Conservation (phyloP, 495 filamentous ascomycete species). For the Lasiosphaeris hirsuta region DNA sequence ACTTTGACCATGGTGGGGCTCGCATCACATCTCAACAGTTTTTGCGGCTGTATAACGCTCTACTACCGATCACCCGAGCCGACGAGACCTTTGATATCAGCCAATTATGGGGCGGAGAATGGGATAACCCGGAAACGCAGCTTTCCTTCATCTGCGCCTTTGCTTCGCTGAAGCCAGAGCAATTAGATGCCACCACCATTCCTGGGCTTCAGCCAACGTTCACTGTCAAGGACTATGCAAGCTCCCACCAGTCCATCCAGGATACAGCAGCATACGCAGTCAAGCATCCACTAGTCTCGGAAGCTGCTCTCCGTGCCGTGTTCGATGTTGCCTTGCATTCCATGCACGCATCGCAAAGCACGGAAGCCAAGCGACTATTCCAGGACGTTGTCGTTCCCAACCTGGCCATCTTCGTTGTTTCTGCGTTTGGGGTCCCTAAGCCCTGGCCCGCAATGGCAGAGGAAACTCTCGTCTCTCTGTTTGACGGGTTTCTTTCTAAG, state of each 20-base stretch:
- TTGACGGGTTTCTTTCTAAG: conserved; percentile 49
- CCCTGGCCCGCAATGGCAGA: conserved; percentile 55
- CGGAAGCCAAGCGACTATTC: conserved; percentile 64
- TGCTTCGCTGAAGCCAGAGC: conserved; percentile 61
- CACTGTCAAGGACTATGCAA: conserved; percentile 68
- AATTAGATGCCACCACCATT: conserved; percentile 78
- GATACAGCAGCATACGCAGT: conserved; percentile 68
- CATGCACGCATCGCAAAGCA: conserved; percentile 58
- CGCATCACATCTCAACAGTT: conserved; percentile 77
- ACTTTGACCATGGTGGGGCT: conserved; percentile 78
- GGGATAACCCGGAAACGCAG: conserved; percentile 82
- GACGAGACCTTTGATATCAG: conserved; percentile 62
- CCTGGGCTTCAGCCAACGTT: conserved; percentile 77
- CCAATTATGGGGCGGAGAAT: conserved; percentile 84
- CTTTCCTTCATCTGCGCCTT: conserved; percentile 87
- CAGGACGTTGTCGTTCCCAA: conserved; percentile 66
- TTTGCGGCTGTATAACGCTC: conserved; percentile 68
- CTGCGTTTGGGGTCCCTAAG: conserved; percentile 61
- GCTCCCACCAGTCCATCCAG: conserved; percentile 65
- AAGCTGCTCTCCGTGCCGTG: conserved; percentile 77
- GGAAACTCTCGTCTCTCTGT: conserved; percentile 51
- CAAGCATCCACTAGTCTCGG: conserved; percentile 84
- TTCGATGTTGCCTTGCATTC: conserved; percentile 73
- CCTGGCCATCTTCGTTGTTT: conserved; percentile 73
- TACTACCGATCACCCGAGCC: conserved; percentile 65